Evolutionary conservation across 2,329 filamentous ascomycete genomes (phyloP), one percentile per base, ranked within the genome.

Genomic region (Diaporthe aspalathi): DNA sequence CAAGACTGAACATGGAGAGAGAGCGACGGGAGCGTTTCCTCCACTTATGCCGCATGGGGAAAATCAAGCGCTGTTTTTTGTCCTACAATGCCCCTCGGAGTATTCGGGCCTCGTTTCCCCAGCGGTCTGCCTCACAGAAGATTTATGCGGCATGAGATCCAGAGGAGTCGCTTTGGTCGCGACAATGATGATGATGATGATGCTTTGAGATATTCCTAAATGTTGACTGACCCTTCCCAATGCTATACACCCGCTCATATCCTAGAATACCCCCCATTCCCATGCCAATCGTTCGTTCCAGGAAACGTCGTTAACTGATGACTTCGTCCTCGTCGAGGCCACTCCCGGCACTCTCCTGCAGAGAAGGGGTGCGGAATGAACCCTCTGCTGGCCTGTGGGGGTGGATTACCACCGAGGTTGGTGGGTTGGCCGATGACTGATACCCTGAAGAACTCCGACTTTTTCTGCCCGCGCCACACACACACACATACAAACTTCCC

Each of bases 1-100:
- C 45, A 38, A 24, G 53, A 29, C 53, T 43, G 38, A 27, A 17
- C 43, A 24, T 50, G 24, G n/a, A n/a, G 56, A 68, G 67, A 54
- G 67, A 68, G 67, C 67, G 67, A 68, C 67, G 47, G 53, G 67
- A 60, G 53, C 67, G 67, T 52, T 49, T 7, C 60, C 60, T 50
- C 24, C 29, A 24, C 22, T 7, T 16, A 24, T 24, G 45, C n/a
- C 43, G 38, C 49, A 60, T 68, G 53, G 9, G n/a, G 24, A 27
- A 49, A 60, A 50, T 4, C 43, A 40, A 68, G 67, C 67, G 67
- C 29, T 12, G n/a, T 38, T 38, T 24, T 9, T 24, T 24, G 12
- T 24, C 38, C 47, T 52, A 43, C 20, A 5, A 32, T 60, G 16
- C 9, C 35, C n/a, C 12, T 38, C 11, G 35, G 35, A 38, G 2